A percentile compares a stretch with the other conserved stretches of the same genome.
Conservation (phyloP, 2,329 filamentous ascomycete genomes). For the Gnomoniopsis sp. region DNA sequence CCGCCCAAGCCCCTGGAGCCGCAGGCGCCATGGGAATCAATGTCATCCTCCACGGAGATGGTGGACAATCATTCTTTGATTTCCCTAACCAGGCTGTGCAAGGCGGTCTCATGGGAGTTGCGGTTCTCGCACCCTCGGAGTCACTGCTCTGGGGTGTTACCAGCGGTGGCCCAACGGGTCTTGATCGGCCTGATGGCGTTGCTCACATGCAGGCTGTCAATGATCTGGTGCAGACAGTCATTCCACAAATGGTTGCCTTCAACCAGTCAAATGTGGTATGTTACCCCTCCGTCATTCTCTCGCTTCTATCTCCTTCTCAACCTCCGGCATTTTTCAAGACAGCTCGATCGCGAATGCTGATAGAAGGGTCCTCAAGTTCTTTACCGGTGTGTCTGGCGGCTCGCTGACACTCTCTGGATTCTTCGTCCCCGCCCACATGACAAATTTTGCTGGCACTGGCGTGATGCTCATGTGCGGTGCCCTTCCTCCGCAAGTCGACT, state of each 20-base stretch:
- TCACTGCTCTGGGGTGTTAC: slow-evolving; percentile 58
- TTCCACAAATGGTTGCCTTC: slow-evolving; percentile 52
- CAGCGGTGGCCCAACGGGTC: slow-evolving; percentile 51
- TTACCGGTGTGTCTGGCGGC: slow-evolving; percentile 56
- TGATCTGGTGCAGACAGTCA: slow-evolving; percentile 44
- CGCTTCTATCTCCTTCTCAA: too few species aligned
- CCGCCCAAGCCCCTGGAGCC: slow-evolving; percentile 26
- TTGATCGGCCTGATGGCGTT: slow-evolving; percentile 51
- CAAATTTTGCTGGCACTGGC: slow-evolving; percentile 45
- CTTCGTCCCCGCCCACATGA: slow-evolving; percentile 55
- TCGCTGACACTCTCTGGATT: slow-evolving; percentile 52
- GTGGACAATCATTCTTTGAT: slow-evolving; percentile 56
- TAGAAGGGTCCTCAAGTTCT: slow-evolving; percentile 31
- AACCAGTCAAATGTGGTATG: slow-evolving; percentile 40
- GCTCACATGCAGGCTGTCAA: slow-evolving; percentile 54
- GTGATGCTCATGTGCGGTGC: slow-evolving; percentile 56
- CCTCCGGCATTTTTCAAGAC: too few species aligned
- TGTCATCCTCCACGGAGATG: slow-evolving; percentile 56
- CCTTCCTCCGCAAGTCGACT: slow-evolving; percentile 48
- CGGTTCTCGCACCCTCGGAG: slow-evolving; percentile 44
- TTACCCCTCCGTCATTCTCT: too few species aligned
- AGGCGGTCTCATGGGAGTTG: slow-evolving; percentile 48
- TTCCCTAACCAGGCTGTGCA: slow-evolving; percentile 54
- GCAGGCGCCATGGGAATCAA: slow-evolving; percentile 46
- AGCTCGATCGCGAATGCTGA: too few species aligned